These are phyloP conservation scores for Lachancea sp. DNA, from an alignment of 805 yeast species.

Conservation along the genomic window DNA sequence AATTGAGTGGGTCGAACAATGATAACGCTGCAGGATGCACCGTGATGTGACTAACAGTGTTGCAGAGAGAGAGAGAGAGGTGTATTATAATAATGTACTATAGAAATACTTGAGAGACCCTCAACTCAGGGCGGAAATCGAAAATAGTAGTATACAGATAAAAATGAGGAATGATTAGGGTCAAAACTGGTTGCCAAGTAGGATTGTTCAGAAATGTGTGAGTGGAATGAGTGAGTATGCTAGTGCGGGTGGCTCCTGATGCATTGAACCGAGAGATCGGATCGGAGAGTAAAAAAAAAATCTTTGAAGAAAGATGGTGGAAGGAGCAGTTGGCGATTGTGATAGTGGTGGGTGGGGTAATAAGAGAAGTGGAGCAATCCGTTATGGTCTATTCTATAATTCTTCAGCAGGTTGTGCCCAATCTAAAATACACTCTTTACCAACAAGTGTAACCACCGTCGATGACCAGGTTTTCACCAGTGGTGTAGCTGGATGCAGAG, in stretches of 20 bases:
- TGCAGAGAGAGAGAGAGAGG: conserved; percentile 6
- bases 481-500: conserved; percentile 68
- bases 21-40: not conserved
- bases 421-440: too few relatives aligned
- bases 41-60: not conserved
- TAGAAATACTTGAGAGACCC: not conserved
- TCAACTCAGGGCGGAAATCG: not conserved
- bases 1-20: conserved; percentile 1
- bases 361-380: too few relatives aligned
- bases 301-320: not conserved
- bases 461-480: conserved; percentile 76
- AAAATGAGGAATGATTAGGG: not conserved
- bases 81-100: not conserved
- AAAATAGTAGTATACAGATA: not conserved
- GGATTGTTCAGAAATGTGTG: not conserved
- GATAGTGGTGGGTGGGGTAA: not conserved
- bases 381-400: too few relatives aligned
- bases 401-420: too few relatives aligned
- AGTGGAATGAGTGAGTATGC: too few relatives aligned
- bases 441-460: conserved; percentile 87
- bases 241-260: too few relatives aligned
- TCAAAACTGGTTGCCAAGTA: not conserved
- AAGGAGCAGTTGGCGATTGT: too few relatives aligned
- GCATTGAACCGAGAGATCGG: not conserved
- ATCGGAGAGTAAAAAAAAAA: too few relatives aligned